Conservation (phyloP, 495 filamentous ascomycete genomes). For the Sordaria brevicollis region DNA sequence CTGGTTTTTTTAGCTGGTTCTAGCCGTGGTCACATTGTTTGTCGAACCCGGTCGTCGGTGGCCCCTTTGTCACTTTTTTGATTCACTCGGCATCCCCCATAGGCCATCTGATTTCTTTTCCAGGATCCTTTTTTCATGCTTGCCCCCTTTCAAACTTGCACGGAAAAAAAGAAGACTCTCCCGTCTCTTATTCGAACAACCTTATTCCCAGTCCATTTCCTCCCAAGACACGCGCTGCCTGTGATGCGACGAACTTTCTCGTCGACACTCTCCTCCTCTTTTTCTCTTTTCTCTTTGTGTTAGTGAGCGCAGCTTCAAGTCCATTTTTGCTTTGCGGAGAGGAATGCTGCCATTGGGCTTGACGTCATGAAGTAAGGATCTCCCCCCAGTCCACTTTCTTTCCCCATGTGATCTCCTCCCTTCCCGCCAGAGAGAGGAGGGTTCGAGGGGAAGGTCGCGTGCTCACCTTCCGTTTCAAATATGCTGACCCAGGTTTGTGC, state of each 20-base stretch:
- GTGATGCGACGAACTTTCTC: not conserved
- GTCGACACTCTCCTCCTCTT: not conserved
- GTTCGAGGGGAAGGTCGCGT: not conserved
- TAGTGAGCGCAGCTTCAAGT: not conserved
- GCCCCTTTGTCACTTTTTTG: not conserved
- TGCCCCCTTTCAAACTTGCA: not conserved
- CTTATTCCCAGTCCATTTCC: not conserved
- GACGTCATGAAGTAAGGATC: constrained; percentile 26
- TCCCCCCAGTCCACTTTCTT: not conserved
- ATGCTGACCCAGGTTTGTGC: constrained; percentile 8
- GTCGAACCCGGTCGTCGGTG: no score
- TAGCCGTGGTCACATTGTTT: not conserved
- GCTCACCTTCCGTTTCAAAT: not conserved
- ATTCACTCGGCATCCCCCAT: not conserved
- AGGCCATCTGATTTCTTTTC: not conserved
- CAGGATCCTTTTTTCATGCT: not conserved
- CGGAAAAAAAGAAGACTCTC: not conserved
- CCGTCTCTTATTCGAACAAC: not conserved
- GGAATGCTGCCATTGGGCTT: constrained; percentile 4
- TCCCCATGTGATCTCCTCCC: not conserved
- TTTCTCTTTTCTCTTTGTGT: not conserved
- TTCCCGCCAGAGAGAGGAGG: not conserved
- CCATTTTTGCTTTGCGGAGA: not conserved
- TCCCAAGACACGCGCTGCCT: no score
- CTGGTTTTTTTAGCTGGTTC: not conserved